Evolutionary conservation across 768 basidiomycete genomes (phyloP).

Genomic region (Lentinus tigrinus): DNA sequence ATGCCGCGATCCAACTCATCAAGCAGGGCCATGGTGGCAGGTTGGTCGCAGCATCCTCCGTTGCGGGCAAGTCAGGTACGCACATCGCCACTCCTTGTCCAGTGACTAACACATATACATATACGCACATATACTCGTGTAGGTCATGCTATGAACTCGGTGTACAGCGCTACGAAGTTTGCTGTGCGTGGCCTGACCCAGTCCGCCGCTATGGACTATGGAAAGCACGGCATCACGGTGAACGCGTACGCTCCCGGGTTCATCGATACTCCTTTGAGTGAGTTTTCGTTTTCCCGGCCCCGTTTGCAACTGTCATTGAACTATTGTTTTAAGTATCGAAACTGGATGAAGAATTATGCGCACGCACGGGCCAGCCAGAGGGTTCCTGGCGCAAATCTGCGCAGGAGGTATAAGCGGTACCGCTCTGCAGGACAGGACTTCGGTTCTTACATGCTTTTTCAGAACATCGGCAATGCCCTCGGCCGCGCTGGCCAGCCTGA

Average conservation of each 20-base stretch:
- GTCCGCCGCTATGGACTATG: conserved; percentile 28
- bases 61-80: conserved; percentile 23
- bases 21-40: conserved; percentile 39
- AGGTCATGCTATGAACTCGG: conserved; percentile 10
- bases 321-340: neutral
- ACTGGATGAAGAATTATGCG: neutral
- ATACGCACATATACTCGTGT: too few relatives aligned
- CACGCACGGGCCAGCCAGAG: neutral
- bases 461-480: conserved; percentile 20
- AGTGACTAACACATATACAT: too few relatives aligned
- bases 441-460: neutral
- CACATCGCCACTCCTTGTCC: neutral
- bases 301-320: conserved; percentile 8
- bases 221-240: conserved; percentile 26
- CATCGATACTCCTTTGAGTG: conserved; percentile 22
- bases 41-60: conserved; percentile 36
- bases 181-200: conserved; percentile 30
- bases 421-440: neutral
- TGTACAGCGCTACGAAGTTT: conserved; percentile 31
- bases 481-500: conserved; percentile 28
- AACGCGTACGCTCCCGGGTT: conserved; percentile 31
- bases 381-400: neutral
- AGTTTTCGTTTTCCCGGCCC: neutral
- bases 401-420: neutral
- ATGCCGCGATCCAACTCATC: conserved; percentile 40